Evolutionary conservation across 176 grass and related monocot genomes (phyloP).

Genomic region (Tuctoria greenei): DNA sequence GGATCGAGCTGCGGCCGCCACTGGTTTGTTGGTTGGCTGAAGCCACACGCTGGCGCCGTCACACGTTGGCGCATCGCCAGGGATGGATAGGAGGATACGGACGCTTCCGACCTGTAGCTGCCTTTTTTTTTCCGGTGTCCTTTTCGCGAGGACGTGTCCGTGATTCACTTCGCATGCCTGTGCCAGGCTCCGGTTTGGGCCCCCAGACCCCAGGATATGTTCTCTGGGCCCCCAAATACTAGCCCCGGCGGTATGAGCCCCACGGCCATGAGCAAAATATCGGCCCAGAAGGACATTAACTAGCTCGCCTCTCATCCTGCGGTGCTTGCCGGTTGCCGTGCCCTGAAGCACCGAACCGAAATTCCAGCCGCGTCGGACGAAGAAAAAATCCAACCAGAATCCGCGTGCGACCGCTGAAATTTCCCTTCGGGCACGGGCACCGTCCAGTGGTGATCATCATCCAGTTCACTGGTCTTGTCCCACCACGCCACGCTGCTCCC

Average conservation of each 20-base stretch:
- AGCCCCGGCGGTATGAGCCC: background rate
- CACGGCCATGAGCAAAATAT: background rate
- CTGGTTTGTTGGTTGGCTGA: background rate
- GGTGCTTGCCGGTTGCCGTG: background rate
- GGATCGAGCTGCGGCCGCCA: constrained; percentile 28
- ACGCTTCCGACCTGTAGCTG: background rate
- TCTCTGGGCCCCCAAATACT: no score
- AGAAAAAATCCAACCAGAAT: background rate
- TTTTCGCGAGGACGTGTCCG: background rate
- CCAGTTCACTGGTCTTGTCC: constrained; percentile 4
- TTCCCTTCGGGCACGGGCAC: background rate
- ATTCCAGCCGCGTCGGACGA: background rate
- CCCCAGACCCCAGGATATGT: background rate
- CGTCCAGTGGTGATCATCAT: background rate
- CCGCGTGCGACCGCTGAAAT: constrained; percentile 1
- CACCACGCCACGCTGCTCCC: background rate
- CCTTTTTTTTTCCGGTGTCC: background rate
- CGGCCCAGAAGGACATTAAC: background rate
- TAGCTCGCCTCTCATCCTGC: background rate
- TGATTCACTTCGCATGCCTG: background rate
- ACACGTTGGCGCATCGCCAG: background rate
- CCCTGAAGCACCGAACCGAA: background rate
- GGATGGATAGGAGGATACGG: background rate
- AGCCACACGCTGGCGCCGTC: constrained; percentile 32
- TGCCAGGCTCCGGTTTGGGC: background rate